Conservation (phyloP, 2,329 filamentous ascomycete species). For the Pseudogymnoascus sp. region DNA sequence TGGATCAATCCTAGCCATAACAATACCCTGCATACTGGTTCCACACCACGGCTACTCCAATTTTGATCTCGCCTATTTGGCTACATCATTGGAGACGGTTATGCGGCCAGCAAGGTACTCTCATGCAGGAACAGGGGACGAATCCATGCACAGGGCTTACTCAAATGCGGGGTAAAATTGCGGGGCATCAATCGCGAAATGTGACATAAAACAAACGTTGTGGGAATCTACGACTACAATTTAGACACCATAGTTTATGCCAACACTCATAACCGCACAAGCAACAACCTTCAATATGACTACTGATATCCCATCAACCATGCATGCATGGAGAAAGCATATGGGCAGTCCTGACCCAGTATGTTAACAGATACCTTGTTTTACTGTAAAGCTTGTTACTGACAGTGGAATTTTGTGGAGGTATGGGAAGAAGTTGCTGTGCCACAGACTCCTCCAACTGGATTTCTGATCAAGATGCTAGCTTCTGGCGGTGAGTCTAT, state of each 20-base stretch:
- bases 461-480: conserved; percentile 28
- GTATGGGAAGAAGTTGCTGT: conserved; percentile 25
- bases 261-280: background rate
- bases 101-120: background rate
- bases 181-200: background rate
- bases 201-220: background rate
- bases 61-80: conserved; percentile 2
- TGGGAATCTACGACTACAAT: background rate
- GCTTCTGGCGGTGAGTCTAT: conserved; percentile 25
- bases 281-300: conserved; percentile 10
- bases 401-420: conserved; percentile 10
- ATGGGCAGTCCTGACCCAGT: conserved; percentile 25
- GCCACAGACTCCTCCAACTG: conserved; percentile 20
- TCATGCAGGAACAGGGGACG: background rate
- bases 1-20: background rate
- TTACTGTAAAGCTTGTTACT: background rate
- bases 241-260: background rate
- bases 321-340: conserved; percentile 31
- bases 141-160: background rate
- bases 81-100: background rate
- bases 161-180: background rate
- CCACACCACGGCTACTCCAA: background rate
- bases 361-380: background rate
- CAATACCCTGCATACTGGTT: background rate
- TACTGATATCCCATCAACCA: conserved; percentile 20